phyloP scores from a whole-genome alignment of 2,329 filamentous ascomycete species.

The Pseudonectria foliicola region DNA sequence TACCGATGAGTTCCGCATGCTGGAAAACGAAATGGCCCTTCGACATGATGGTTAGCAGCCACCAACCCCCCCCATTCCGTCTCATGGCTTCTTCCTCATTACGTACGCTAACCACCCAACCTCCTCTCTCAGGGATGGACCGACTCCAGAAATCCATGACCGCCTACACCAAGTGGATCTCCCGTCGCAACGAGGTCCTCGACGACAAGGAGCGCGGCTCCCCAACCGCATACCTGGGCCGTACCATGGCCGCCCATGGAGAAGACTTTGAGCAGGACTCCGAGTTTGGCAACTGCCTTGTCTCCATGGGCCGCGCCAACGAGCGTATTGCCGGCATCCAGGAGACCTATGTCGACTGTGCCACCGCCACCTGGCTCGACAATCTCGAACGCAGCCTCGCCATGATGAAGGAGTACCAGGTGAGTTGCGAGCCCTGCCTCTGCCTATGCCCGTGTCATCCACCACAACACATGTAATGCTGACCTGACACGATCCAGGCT shows the following conservation, averaged over 20 bases:
- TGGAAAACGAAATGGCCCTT: conserved; percentile 86
- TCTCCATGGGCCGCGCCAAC: conserved; percentile 73
- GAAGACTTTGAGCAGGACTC: conserved; percentile 90
- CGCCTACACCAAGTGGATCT: conserved; percentile 79
- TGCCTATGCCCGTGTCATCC: background rate
- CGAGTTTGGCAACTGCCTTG: conserved; percentile 82
- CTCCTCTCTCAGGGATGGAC: conserved; percentile 63
- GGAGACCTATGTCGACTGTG: conserved; percentile 71
- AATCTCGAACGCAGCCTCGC: conserved; percentile 82
- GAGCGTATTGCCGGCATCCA: conserved; percentile 82
- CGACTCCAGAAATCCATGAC: conserved; percentile 81
- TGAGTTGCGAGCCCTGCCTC: conserved; percentile 32
- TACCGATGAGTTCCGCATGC: conserved; percentile 82
- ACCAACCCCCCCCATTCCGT: background rate
- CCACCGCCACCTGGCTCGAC: conserved; percentile 80
- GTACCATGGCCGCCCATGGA: conserved; percentile 80
- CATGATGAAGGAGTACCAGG: conserved; percentile 98
- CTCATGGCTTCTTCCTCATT: background rate
- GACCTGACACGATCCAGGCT: conserved; percentile 36
- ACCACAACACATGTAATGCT: background rate
- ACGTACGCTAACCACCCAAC: conserved; percentile 6
- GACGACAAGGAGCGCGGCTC: conserved; percentile 85
- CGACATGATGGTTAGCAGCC: conserved; percentile 69
- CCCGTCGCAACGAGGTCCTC: conserved; percentile 68
- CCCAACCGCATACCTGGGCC: conserved; percentile 71